Base-by-base conservation (phyloP, 2,329 filamentous ascomycete species). In the Xylariaceae sp. region DNA sequence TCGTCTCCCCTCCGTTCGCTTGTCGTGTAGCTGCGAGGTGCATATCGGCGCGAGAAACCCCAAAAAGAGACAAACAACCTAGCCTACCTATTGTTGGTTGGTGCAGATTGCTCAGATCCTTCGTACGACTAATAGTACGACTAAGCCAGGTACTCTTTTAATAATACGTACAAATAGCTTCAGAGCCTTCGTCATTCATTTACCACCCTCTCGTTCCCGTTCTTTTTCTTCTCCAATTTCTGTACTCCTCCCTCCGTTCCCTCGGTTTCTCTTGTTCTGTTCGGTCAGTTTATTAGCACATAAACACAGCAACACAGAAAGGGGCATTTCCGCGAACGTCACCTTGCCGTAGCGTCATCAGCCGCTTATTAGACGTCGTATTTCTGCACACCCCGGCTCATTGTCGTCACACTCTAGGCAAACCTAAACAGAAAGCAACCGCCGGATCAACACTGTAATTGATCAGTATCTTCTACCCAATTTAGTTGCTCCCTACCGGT, bases 101-200 rank as follows among this genome's bases (percentile, higher is more conserved):
- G 49, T 50, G 53, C 41, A 40, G 49, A 27, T 16, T 50, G 45
- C 29, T 48, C 46, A 59, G 53, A 59, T 59, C 57, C 57, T 57
- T 57, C 54, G 16, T 51, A 44, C 44, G 29, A 27, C 26, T 30
- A 30, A 30, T 30, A 30, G 29, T 8, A 13, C 7, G 37, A 27
- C n/a, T 29, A 42, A 20, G 23, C 39, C 37, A 37, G 33, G 33
- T 18, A 35, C 32, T 39, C 51, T 55, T 53, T 54, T 32, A 50
- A 53, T 50, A 47, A 36, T 45, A 48, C 41, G 11, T 57, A 57
- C 57, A 47, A 55, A 52, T 58, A 54, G 49, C 57, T 52, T 59
- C 41, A 46, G 57, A 15, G 39, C 54, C 57, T 57, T 59, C 44
- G 48, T 52, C 32, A 50, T 41, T 30, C 47, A 20, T 36, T 15